Evolutionary conservation across 2,329 filamentous ascomycete species (phyloP), one percentile per base, ranked within the genome.

Genomic region (Emmonsiellopsis sp.): DNA sequence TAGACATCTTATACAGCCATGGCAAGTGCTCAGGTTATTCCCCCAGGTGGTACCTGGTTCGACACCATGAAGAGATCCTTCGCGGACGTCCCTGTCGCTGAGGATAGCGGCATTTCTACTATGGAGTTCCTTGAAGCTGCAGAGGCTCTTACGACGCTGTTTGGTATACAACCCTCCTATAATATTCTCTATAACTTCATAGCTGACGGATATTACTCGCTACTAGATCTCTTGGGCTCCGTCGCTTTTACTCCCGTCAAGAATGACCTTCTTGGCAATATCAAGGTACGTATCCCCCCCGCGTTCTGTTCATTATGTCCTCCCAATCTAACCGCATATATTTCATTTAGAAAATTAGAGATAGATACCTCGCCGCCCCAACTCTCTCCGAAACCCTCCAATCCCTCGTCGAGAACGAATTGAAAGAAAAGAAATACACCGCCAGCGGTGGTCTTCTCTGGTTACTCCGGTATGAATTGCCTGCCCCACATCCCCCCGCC

Each of bases 391-490:
- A 81, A 64, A 95, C 84, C 54, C 77, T 98, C 54, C 93, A 98
- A 75, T 82, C 85, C 46, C 87, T 97, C 48, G 86, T 87, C 63
- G 71, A 83, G 60, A 93, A 91, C 69, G 93, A 98, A 77, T 77
- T 95, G 68, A 91, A 90, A 77, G 80, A 82, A 58, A 92, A 91
- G 79, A 91, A 93, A 73, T 88, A 95, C 76, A 81, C 76, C 54
- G 92, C 93, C 52, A 86, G 89, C 10, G 91, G 96, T 74, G 93
- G 91, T 52, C 79, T 96, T 50, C 72, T 97, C 57, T 98, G 93
- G 93, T 80, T 96, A 57, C 80, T 85, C 61, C 87, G 92, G 88
- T 94, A 79, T 57, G 79, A 45, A 35, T 41, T 46, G 38, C 42
- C 44, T 53, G 35, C 26, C n/a, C 7, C 31, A 26, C 13, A 38